Evolutionary conservation across 208 protist species (phyloP), one percentile per base, ranked within the genome.

Genomic region (Naegleria fowleri): DNA sequence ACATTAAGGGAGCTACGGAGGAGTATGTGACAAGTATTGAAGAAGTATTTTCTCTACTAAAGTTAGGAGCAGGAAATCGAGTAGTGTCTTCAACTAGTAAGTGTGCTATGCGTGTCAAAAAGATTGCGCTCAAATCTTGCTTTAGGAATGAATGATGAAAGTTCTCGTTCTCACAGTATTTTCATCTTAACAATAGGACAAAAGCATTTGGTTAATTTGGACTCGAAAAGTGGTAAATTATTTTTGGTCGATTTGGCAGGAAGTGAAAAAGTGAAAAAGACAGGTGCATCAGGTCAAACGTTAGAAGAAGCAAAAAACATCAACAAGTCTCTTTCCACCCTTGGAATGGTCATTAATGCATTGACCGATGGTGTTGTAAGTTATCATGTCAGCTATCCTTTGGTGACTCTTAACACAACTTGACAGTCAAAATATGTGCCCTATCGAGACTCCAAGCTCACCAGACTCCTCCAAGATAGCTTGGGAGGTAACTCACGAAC

Each of bases 281-380:
- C 96, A 40, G 93, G 96, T 48, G 95, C 96, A 40, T 93, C 91
- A 48, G 96, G 97, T 22, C 90, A 96, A 92, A 96, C 94, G 16
- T 91, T 98, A 51, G 96, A 97, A 93, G 96, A 98, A 94, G 96
- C 96, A 67, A 98, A 97, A 91, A 93, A 96, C 25, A 98, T 98
- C 91, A 98, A 98, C 92, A 95, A 96, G 75, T 97, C 96, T 5
- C 94, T 98, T 52, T 95, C 96, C 11, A 95, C 95, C 0, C 94
- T 98, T 6, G 95, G 96, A 58, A 92, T 96, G 86, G 96, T 97
- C 39, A 98, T 98, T 90, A 94, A 94, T 48, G 94, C 92, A 33
- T 92, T 98, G 6, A 95, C 95, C n/a, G 96, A 97, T 79, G 67
- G 67, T 36, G 67, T 79, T 0, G 59, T 67, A 67, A 67, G 55